These are phyloP conservation scores for Elsinoe necatrix DNA, from an alignment of 2,329 filamentous ascomycete species.

Conservation along the genomic window DNA sequence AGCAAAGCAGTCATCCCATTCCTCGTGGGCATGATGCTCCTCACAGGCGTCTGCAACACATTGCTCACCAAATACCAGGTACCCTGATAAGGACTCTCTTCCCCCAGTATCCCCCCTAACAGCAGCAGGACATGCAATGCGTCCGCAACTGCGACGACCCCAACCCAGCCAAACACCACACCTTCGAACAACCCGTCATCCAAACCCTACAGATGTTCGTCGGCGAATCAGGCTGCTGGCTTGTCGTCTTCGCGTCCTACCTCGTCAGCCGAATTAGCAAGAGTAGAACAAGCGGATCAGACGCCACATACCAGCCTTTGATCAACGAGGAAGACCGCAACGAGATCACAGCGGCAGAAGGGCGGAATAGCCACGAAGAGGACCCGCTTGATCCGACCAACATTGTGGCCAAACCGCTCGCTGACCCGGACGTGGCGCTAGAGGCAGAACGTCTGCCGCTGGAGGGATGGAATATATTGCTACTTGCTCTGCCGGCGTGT, in stretches of 20 bases:
- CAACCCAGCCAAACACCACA: conserved; percentile 55
- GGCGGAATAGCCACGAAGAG: conserved; percentile 11
- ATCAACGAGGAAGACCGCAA: conserved; percentile 16
- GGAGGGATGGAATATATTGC: conserved; percentile 58
- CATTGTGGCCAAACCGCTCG: conserved; percentile 44
- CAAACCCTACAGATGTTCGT: conserved; percentile 98
- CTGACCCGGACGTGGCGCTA: conserved; percentile 27
- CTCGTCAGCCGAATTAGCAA: conserved; percentile 48
- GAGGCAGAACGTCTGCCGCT: conserved; percentile 45
- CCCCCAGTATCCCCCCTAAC: conserved; percentile 18
- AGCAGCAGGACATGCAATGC: conserved; percentile 81
- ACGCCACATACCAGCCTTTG: conserved; percentile 16
- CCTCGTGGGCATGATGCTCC: conserved; percentile 89
- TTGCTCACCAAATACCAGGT: conserved; percentile 95
- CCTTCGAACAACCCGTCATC: conserved; percentile 90
- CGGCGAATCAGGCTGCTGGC: conserved; percentile 92
- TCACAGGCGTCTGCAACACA: conserved; percentile 95
- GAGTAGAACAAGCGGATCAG: not conserved
- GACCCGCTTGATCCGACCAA: conserved; percentile 30
- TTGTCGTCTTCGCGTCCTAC: conserved; percentile 66
- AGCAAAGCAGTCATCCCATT: conserved; percentile 66
- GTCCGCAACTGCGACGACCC: conserved; percentile 75
- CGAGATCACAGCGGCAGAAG: not conserved
- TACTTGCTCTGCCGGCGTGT: conserved; percentile 78
- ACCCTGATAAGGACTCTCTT: conserved; percentile 22